Conservation (phyloP, 345 rosid genomes). For the Triadica sebifera region DNA sequence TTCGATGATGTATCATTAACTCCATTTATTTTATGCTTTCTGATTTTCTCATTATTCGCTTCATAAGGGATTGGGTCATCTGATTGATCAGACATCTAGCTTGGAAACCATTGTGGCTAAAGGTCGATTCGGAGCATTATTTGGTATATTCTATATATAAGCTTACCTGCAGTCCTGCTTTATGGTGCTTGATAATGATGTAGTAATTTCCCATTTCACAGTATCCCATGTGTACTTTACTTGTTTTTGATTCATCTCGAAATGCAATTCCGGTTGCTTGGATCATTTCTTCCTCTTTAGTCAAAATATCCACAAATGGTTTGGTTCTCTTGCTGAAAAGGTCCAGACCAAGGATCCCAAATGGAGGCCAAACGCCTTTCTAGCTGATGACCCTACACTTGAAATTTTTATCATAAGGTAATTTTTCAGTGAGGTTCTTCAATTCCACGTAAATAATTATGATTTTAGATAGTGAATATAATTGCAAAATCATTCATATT, state of each 20-base stretch:
- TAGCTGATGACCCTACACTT: constrained; percentile 46
- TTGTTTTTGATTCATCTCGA: constrained; percentile 45
- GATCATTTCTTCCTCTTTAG: constrained; percentile 42
- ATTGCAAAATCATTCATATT: constrained; percentile 12
- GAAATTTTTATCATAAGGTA: constrained; percentile 46
- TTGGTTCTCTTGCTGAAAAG: constrained; percentile 44
- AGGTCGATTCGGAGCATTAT: constrained; percentile 9
- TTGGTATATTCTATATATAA: not conserved
- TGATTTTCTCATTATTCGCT: not conserved
- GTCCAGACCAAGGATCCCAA: constrained; percentile 42
- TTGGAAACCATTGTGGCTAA: constrained; percentile 4
- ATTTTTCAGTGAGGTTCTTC: not conserved
- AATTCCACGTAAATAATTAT: not conserved
- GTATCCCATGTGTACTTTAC: constrained; percentile 48
- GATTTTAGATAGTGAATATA: constrained; percentile 4
- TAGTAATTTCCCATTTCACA: constrained; percentile 25
- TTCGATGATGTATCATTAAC: not conserved
- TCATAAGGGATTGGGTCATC: constrained; percentile 6
- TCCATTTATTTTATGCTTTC: not conserved
- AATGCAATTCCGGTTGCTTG: constrained; percentile 60
- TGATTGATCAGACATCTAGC: constrained; percentile 4
- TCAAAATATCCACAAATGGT: constrained; percentile 46
- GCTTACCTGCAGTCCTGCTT: constrained; percentile 3
- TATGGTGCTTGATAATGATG: constrained; percentile 14
- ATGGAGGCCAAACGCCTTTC: constrained; percentile 45